Percentiles rank a stretch among this genome's conserved stretches.
Evolutionary conservation across 768 basidiomycete genomes (phyloP).

Genomic region (Amanita jacksonii): DNA sequence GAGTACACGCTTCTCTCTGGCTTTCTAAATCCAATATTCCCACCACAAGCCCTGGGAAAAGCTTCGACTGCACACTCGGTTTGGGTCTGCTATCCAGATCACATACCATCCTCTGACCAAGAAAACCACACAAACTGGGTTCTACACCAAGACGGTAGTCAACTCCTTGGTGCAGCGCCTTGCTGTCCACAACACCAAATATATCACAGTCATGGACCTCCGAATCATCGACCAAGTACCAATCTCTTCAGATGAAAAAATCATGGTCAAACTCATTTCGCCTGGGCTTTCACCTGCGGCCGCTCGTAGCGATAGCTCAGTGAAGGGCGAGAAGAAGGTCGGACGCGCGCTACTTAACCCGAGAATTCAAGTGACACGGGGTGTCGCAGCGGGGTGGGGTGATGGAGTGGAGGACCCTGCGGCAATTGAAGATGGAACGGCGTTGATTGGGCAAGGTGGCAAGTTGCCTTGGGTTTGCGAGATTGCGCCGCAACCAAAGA

Average conservation of each 20-base stretch:
- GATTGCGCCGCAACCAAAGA: constrained; percentile 21
- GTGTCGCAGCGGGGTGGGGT: constrained; percentile 22
- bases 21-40: constrained; percentile 22
- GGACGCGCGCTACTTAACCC: not conserved
- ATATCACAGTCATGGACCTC: constrained; percentile 16
- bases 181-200: constrained; percentile 27
- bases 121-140: constrained; percentile 23
- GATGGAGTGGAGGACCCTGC: constrained; percentile 11
- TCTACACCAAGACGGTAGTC: constrained; percentile 23
- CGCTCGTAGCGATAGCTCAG: constrained; percentile 3
- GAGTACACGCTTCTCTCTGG: constrained; percentile 29
- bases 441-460: constrained; percentile 23
- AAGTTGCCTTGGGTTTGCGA: constrained; percentile 26
- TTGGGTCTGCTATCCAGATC: constrained; percentile 28
- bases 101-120: constrained; percentile 28
- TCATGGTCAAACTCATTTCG: constrained; percentile 22
- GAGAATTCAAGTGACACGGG: constrained; percentile 16
- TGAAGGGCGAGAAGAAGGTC: constrained; percentile 1
- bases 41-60: constrained; percentile 27
- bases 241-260: constrained; percentile 21
- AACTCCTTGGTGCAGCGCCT: constrained; percentile 26
- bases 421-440: constrained; percentile 18
- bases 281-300: constrained; percentile 15
- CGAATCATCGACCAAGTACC: constrained; percentile 30
- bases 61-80: constrained; percentile 30